These are phyloP conservation scores for Pythium phragmitis DNA, from an alignment of 352 stramenopile genomes.

Conservation along the genomic window DNA sequence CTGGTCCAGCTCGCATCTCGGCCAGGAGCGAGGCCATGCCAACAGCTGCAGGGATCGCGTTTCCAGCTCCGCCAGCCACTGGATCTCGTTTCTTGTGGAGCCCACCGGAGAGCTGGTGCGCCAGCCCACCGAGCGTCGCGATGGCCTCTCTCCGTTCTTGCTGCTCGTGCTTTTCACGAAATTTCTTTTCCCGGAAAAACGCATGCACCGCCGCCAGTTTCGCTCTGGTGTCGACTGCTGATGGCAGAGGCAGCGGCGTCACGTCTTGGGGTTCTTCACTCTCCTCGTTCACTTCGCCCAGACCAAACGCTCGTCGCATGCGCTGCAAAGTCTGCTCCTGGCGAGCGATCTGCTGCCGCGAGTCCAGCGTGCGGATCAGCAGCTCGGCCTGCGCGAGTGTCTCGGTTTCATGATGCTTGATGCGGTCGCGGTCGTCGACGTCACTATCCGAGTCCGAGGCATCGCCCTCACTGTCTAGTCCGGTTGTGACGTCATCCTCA, in stretches of 20 bases:
- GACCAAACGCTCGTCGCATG: slow-evolving; percentile 7
- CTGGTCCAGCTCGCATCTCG: slow-evolving; percentile 4
- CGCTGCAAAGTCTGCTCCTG: slow-evolving; percentile 13
- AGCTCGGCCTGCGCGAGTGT: slow-evolving; percentile 49
- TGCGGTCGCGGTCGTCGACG: slow-evolving; percentile 25
- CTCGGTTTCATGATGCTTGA: slow-evolving; percentile 48
- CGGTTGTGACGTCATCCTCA: slow-evolving; percentile 17
- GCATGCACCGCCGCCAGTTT: slow-evolving; percentile 35
- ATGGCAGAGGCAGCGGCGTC: background rate
- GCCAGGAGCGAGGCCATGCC: slow-evolving; percentile 15
- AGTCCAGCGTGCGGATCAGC: slow-evolving; percentile 37
- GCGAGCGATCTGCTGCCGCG: slow-evolving; percentile 19
- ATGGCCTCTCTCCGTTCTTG: slow-evolving; percentile 23
- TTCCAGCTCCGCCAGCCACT: background rate
- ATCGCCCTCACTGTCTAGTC: slow-evolving; percentile 21
- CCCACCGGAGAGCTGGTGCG: background rate
- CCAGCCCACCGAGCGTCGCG: background rate
- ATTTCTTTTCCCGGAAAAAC: slow-evolving; percentile 49
- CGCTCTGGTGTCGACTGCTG: background rate
- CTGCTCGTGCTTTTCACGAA: slow-evolving; percentile 40
- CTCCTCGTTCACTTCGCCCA: slow-evolving; percentile 5
- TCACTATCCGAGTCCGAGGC: slow-evolving; percentile 20
- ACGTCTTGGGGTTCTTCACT: background rate
- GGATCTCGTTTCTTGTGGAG: background rate
- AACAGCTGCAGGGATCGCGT: background rate